A percentile compares a stretch with the other conserved stretches of the same genome.
These are phyloP conservation scores for Orbilia javanica DNA, from an alignment of 2,329 filamentous ascomycete genomes.

Conservation along the genomic window DNA sequence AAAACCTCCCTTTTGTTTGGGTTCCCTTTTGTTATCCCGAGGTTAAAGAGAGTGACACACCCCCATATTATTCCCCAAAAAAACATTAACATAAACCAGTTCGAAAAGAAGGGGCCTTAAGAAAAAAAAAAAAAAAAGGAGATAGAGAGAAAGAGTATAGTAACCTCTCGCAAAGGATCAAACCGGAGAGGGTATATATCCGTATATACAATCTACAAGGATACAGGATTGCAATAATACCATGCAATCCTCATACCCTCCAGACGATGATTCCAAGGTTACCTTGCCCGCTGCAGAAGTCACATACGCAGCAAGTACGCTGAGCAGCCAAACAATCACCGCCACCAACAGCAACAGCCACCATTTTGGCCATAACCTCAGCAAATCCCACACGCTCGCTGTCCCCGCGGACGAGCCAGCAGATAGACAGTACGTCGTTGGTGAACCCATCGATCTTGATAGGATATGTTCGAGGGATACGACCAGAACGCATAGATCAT, in stretches of 20 bases:
- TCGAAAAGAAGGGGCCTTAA: background rate
- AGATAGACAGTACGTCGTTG: conserved; percentile 49
- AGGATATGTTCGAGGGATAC: conserved; percentile 34
- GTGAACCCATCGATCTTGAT: conserved; percentile 51
- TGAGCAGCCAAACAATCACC: conserved; percentile 23
- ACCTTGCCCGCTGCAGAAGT: conserved; percentile 15
- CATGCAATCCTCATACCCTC: conserved; percentile 23
- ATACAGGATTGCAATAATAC: background rate
- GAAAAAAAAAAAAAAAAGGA: background rate
- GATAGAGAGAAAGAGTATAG: background rate
- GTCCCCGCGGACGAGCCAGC: conserved; percentile 31
- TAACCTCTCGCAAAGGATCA: background rate
- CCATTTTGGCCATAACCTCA: conserved; percentile 7
- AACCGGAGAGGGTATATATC: background rate
- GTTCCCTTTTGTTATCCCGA: conserved; percentile 16
- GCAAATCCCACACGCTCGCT: conserved; percentile 13
- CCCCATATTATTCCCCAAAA: background rate
- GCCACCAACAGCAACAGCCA: conserved; percentile 2
- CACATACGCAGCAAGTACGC: conserved; percentile 14
- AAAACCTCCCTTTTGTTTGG: conserved; percentile 14
- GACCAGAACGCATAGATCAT: conserved; percentile 33
- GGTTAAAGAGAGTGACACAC: conserved; percentile 15
- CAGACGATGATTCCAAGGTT: conserved; percentile 34
- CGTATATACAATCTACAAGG: background rate
- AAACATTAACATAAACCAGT: background rate